Evolutionary conservation across 495 filamentous ascomycete genomes (phyloP).

Genomic region (Annulohypoxylon maeteangense): DNA sequence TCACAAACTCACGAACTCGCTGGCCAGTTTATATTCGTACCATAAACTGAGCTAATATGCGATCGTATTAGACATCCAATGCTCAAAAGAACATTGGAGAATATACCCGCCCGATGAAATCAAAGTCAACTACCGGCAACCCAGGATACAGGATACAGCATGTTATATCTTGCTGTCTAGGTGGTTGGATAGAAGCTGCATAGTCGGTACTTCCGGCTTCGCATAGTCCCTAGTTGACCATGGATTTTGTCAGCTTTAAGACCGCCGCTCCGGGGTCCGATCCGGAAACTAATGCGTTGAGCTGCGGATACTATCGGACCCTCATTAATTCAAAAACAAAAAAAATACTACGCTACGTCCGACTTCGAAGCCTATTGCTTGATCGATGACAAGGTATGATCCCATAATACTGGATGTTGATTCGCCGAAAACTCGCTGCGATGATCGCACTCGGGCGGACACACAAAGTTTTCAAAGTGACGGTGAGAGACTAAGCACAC

Average conservation of each 20-base stretch:
- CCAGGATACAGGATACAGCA: background rate
- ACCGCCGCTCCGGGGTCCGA: background rate
- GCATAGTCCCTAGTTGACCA: background rate
- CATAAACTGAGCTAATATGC: background rate
- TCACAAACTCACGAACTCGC: background rate
- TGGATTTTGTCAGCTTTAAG: background rate
- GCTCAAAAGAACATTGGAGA: background rate
- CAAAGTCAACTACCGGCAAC: background rate
- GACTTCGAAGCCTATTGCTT: conserved; percentile 1
- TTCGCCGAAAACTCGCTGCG: background rate
- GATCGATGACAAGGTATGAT: background rate
- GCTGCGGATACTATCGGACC: background rate
- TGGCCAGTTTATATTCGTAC: background rate
- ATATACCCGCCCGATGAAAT: background rate
- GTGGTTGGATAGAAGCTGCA: background rate
- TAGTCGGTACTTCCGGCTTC: background rate
- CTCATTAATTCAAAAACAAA: background rate
- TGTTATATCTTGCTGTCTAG: background rate
- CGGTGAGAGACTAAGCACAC: background rate
- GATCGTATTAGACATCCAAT: background rate
- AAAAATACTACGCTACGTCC: background rate
- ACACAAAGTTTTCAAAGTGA: conserved; percentile 1
- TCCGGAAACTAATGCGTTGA: background rate
- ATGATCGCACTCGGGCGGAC: background rate
- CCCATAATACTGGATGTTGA: background rate